Conservation (phyloP, 208 protist species). For the Wallacemonas sp. region DNA sequence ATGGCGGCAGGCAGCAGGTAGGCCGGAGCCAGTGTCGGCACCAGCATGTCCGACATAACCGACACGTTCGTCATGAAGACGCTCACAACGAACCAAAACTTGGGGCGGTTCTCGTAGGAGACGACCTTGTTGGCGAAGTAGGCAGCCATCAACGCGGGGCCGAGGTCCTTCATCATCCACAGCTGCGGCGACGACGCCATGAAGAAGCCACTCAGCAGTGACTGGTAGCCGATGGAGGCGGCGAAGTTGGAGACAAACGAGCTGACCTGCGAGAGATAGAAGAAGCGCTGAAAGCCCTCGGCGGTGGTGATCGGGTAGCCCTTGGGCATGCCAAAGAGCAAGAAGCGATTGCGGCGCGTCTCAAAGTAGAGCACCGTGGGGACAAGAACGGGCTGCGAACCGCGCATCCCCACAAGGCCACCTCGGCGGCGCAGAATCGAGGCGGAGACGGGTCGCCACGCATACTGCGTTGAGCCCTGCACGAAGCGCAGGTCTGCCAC, state of each 20-base stretch:
- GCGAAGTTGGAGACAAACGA: constrained; percentile 82
- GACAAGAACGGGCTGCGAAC: constrained; percentile 13
- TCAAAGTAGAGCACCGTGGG: constrained; percentile 40
- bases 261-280: constrained; percentile 72
- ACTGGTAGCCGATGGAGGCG: constrained; percentile 85
- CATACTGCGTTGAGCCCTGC: constrained; percentile 59
- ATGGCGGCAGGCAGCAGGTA: constrained; percentile 72
- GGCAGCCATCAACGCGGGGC: constrained; percentile 69
- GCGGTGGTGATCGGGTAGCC: constrained; percentile 76
- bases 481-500: constrained; percentile 38
- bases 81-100: constrained; percentile 86
- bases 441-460: constrained; percentile 30
- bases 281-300: constrained; percentile 74
- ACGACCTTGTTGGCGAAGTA: constrained; percentile 84
- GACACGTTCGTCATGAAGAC: constrained; percentile 78
- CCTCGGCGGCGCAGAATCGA: constrained; percentile 10
- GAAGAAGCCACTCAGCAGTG: constrained; percentile 84
- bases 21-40: constrained; percentile 60
- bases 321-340: constrained; percentile 73
- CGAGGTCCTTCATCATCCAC: constrained; percentile 88
- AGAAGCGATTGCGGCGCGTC: constrained; percentile 35
- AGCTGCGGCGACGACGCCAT: constrained; percentile 74
- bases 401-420: not conserved
- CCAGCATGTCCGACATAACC: constrained; percentile 81
- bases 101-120: constrained; percentile 88